Evolutionary conservation across 2,329 filamentous ascomycete genomes (phyloP).

Genomic region (Colletotrichum lupini): DNA sequence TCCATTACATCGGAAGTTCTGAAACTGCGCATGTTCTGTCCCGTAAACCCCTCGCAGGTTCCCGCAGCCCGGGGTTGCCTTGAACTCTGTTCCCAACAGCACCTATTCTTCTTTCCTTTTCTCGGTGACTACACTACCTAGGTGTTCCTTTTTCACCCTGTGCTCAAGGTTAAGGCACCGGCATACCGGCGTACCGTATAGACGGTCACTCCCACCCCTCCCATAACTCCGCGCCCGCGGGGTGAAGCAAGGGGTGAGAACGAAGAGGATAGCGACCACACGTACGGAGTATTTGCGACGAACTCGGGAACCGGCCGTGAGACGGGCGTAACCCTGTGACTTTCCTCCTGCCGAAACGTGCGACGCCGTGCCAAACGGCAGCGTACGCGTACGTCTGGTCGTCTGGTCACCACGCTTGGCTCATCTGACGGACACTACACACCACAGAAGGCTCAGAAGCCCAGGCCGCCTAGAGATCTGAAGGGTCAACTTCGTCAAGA

Average conservation of each 20-base stretch:
- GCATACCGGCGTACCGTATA: neutral
- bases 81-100: neutral
- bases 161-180: no score
- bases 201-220: no score
- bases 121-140: no score
- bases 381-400: neutral
- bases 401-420: neutral
- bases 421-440: neutral
- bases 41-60: no score
- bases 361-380: neutral
- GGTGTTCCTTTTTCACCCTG: neutral
- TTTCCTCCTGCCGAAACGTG: neutral
- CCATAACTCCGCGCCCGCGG: neutral
- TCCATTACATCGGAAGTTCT: neutral
- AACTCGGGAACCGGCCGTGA: neutral
- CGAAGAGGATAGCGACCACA: no score
- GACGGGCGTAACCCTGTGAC: neutral
- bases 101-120: neutral
- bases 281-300: no score
- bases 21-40: neutral
- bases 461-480: neutral
- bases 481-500: neutral
- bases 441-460: neutral
- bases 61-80: neutral
- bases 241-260: neutral